Evolutionary conservation across 257 asterid species (phyloP), one percentile per base, ranked within the genome.

Genomic region (Primulina tabacum): DNA sequence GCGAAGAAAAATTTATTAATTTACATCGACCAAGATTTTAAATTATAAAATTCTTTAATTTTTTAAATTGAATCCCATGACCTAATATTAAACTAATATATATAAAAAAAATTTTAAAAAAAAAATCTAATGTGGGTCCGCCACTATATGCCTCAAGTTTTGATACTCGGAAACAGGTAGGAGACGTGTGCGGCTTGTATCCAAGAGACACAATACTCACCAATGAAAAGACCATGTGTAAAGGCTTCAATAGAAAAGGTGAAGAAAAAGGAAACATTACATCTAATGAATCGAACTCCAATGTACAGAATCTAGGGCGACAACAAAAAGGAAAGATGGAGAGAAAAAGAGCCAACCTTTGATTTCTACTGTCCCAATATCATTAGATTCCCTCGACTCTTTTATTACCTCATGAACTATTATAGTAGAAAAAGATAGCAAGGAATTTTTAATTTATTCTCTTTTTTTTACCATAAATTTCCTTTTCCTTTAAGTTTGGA

Each of bases 401-500:
- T 43, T 43, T 11, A 4, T 40, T 12, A 43, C 6, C n/a, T 43
- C 12, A 12, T 43, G 0, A 2, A 33, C 4, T 1, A 28, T 2
- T 28, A 28, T 28, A 28, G 4, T 28, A 28, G 30, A 28, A 28
- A 28, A 38, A 24, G 26, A 24, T 24, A 24, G 26, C 1, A 24
- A 24, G 1, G 26, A 24, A 24, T 24, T 24, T 24, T 24, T 24
- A 24, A 24, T 0, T 24, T 24, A 24, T 24, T 24, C 26, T 24
- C 1, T 24, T 24, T 24, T 24, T 24, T 24, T 24, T 24, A 24
- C 26, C 55, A 47, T 18, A 17, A 16, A 50, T 50, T 57, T 20
- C 38, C 81, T 67, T 82, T 83, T 83, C 86, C 84, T 63, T 75
- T 73, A 73, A 73, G 66, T 64, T 88, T 74, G 91, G 87, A 88